Percentiles rank a stretch among this genome's conserved stretches.
These are phyloP conservation scores for Perilla frutescens DNA, from an alignment of 257 asterid species.

Conservation along the genomic window DNA sequence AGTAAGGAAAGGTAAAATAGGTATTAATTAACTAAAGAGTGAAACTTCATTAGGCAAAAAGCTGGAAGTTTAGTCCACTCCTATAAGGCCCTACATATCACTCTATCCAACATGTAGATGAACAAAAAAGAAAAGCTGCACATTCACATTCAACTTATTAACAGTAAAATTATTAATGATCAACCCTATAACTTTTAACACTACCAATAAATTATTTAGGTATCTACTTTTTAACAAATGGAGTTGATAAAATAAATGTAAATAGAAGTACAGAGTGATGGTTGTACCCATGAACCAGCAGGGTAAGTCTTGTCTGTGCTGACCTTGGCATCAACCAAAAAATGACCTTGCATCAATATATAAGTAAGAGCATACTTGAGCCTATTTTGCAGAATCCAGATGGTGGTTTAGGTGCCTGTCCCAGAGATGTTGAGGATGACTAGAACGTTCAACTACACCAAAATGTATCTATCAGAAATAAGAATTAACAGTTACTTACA, in stretches of 20 bases:
- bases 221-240: no score
- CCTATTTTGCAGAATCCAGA: slow-evolving; percentile 52
- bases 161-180: background rate
- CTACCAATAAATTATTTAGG: no score
- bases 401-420: slow-evolving; percentile 54
- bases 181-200: no score
- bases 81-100: background rate
- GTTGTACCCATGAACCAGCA: slow-evolving; percentile 52
- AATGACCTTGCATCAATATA: slow-evolving; percentile 55
- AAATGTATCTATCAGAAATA: no score
- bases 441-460: background rate
- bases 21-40: background rate
- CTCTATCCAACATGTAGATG: background rate
- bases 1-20: background rate
- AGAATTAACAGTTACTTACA: slow-evolving; percentile 36
- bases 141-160: no score
- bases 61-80: no score
- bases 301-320: slow-evolving; percentile 57
- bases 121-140: background rate
- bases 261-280: background rate
- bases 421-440: background rate
- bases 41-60: background rate
- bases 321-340: slow-evolving; percentile 50
- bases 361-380: slow-evolving; percentile 55
- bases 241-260: background rate